Percentiles rank a stretch among this genome's conserved stretches.
Conservation (phyloP, 768 basidiomycete species). For the Dictyophora rubrovolvata region DNA sequence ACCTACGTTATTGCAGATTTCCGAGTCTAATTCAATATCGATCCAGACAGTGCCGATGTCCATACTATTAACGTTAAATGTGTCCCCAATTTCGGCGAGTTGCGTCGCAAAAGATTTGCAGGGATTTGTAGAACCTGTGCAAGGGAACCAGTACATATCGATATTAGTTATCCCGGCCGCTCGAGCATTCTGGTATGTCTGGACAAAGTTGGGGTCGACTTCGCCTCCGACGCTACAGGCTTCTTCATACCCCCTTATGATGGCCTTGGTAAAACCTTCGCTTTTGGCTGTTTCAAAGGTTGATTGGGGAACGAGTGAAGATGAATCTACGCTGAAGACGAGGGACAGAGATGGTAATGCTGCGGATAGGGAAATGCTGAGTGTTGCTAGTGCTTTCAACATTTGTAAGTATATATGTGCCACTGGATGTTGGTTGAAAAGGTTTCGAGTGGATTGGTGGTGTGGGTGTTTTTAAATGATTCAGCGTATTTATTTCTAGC, state of each 20-base stretch:
- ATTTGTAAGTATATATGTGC: neutral
- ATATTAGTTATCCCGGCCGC: slow-evolving; percentile 7
- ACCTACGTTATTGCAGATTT: neutral
- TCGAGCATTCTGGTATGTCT: slow-evolving; percentile 9
- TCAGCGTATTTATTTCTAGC: too few species aligned
- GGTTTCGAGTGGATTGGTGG: neutral
- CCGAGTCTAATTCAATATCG: neutral
- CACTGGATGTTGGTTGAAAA: neutral
- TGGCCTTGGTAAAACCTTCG: slow-evolving; percentile 2
- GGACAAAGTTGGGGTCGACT: slow-evolving; percentile 10
- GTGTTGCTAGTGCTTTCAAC: neutral
- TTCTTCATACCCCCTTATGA: neutral
- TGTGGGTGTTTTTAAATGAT: neutral
- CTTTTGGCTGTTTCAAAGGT: neutral
- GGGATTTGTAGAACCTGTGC: neutral
- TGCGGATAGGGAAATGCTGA: neutral
- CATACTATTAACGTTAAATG: slow-evolving; percentile 9
- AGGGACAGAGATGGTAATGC: neutral
- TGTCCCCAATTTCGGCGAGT: neutral
- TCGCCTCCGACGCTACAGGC: neutral
- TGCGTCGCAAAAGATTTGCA: neutral
- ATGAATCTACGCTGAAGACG: neutral
- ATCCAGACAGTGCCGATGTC: slow-evolving; percentile 9
- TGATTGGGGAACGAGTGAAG: neutral
- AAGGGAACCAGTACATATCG: slow-evolving; percentile 8